Conservation (phyloP, 768 basidiomycete genomes). For the Rhodotorula kratochvilovae region DNA sequence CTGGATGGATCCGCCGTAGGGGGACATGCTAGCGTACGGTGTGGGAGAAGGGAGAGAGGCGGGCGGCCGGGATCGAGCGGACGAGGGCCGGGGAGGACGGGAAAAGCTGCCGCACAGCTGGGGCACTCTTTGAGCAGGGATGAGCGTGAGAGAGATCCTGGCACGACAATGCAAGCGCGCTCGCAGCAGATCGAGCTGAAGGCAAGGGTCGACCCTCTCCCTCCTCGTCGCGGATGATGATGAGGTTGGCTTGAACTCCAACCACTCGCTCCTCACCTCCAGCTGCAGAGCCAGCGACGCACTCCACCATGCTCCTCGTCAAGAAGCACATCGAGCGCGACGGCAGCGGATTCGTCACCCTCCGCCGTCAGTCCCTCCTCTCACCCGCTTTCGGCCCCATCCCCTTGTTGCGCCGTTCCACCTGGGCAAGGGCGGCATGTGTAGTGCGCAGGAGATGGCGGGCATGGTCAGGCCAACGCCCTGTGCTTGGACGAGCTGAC, state of each 20-base stretch:
- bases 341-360: slow-evolving; percentile 79
- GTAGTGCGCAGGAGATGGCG: no score
- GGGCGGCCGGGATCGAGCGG: neutral
- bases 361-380: slow-evolving; percentile 55
- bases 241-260: neutral
- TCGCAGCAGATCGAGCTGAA: no score
- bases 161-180: no score
- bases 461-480: no score
- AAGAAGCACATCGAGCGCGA: slow-evolving; percentile 78
- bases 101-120: no score
- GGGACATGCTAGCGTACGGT: slow-evolving; percentile 55
- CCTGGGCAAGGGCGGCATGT: no score
- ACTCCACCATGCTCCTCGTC: slow-evolving; percentile 69
- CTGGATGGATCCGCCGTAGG: slow-evolving; percentile 62
- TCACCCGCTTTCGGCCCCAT: neutral
- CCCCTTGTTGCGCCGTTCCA: no score
- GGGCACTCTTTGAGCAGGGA: no score
- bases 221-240: no score
- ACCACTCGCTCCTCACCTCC: neutral
- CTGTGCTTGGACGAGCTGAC: neutral
- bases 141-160: no score
- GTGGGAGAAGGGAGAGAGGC: neutral
- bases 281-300: neutral
- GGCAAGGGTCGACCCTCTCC: no score
- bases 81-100: no score